A percentile compares a stretch with the other conserved stretches of the same genome.
Evolutionary conservation across 495 filamentous ascomycete species (phyloP).

Genomic region (Aspergillus sparsus): DNA sequence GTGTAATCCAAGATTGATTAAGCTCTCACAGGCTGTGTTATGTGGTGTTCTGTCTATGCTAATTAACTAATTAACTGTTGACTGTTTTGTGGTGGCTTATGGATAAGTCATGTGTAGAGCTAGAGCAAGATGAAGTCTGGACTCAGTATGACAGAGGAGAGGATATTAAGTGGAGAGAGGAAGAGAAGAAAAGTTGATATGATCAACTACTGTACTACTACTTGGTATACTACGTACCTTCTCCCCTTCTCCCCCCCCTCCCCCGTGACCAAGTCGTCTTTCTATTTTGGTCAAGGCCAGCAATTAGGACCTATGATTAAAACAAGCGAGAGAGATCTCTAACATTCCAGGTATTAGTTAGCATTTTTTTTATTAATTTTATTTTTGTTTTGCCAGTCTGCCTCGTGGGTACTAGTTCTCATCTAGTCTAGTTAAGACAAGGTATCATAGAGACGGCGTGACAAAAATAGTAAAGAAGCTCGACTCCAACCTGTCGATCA

Average conservation of each 20-base stretch:
- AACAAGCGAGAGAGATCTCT: no score
- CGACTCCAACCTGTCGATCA: conserved; percentile 1
- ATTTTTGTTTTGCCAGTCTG: not conserved
- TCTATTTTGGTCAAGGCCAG: not conserved
- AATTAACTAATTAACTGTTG: no score
- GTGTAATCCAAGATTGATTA: not conserved
- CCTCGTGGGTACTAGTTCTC: not conserved
- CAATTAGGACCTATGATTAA: not conserved
- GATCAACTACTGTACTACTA: not conserved
- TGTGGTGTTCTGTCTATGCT: not conserved
- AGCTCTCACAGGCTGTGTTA: not conserved
- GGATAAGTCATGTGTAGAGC: not conserved
- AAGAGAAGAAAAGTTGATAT: no score
- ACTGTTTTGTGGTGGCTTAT: no score
- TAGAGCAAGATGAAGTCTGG: not conserved
- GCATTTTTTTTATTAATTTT: not conserved
- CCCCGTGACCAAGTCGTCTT: not conserved
- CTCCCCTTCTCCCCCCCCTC: no score
- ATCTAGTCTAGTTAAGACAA: not conserved
- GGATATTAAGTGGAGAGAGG: no score
- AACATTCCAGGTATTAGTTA: no score
- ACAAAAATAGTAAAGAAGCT: conserved; percentile 2
- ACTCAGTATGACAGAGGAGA: no score
- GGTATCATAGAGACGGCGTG: not conserved
- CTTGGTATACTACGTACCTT: not conserved